Evolutionary conservation across 257 asterid genomes (phyloP), one percentile per base, ranked within the genome.

Genomic region (Salvia miltiorrhiza): DNA sequence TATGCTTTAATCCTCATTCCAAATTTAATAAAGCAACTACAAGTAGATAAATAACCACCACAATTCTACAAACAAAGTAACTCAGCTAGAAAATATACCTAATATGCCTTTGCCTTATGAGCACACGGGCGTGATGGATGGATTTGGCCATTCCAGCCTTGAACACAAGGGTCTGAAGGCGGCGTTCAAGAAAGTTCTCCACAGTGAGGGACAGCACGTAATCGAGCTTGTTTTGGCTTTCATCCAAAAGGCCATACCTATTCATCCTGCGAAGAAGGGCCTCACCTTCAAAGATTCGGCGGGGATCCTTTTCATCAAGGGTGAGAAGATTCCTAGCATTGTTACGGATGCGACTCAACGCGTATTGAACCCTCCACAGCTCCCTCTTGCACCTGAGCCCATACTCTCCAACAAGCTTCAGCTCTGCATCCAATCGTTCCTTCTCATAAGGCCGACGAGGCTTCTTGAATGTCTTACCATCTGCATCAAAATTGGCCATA

Each of bases 391-490:
- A 80, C 45, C 87, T 62, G 14, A 85, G 81, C 19, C 94, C 90
- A 30, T 85, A 87, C 45, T 84, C 90, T 32, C 94, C 94, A 19
- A 87, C 87, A n/a, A 85, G 90, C 82, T 71, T 83, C 72, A 87
- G 73, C 80, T 85, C 89, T 28, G 94, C 86, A 67, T 87, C 94
- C 74, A 87, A 70, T 3, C 89, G 82, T 82, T 87, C 93, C 88
- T 87, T 87, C 63, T 87, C 90, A 23, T 82, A 86, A 0, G 94
- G 94, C 1, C 89, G 78, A 0, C 86, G 83, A 37, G 93, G 88
- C 84, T 87, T 87, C 80, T 87, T 87, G 77, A 87, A 87, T 7
- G 93, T 87, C 73, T 87, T 87, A 44, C 88, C 90, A 81, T 82
- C 90, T 82, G 47, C 21, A 44, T 58, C 33, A 9, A 39, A 48